Percentiles rank a stretch among this genome's conserved stretches.
These are phyloP conservation scores for Dendrobium chrysotoxum DNA, from an alignment of 106 monocot species.

Conservation along the genomic window DNA sequence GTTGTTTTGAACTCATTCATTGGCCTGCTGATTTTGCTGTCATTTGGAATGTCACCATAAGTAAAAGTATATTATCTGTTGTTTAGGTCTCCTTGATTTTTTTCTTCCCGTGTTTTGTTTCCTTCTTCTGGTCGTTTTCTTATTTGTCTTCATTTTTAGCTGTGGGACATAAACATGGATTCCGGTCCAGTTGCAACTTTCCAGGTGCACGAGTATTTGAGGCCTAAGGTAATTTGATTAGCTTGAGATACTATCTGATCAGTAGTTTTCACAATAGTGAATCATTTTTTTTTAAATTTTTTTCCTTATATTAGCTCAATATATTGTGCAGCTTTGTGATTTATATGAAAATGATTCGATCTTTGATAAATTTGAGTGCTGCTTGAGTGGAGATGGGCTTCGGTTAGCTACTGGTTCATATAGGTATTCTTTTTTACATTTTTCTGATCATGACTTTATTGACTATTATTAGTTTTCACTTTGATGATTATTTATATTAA, in stretches of 20 bases:
- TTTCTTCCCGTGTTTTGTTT: neutral
- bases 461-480: neutral
- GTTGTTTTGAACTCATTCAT: neutral
- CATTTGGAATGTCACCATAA: neutral
- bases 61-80: neutral
- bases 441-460: neutral
- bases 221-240: constrained; percentile 55
- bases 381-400: constrained; percentile 76
- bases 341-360: constrained; percentile 91
- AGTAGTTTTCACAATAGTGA: neutral
- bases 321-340: constrained; percentile 57
- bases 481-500: neutral
- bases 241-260: neutral
- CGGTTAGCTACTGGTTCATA: constrained; percentile 88
- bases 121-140: neutral
- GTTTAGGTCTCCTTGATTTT: neutral
- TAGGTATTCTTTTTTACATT: constrained; percentile 30
- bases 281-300: neutral
- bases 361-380: constrained; percentile 96
- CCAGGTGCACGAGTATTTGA: constrained; percentile 64
- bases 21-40: neutral
- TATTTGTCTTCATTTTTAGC: constrained; percentile 17
- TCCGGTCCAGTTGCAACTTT: constrained; percentile 56
- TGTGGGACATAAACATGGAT: constrained; percentile 72
- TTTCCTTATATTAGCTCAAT: neutral